Evolutionary conservation across 768 basidiomycete genomes (phyloP).

Genomic region (Termitomyces sp.): DNA sequence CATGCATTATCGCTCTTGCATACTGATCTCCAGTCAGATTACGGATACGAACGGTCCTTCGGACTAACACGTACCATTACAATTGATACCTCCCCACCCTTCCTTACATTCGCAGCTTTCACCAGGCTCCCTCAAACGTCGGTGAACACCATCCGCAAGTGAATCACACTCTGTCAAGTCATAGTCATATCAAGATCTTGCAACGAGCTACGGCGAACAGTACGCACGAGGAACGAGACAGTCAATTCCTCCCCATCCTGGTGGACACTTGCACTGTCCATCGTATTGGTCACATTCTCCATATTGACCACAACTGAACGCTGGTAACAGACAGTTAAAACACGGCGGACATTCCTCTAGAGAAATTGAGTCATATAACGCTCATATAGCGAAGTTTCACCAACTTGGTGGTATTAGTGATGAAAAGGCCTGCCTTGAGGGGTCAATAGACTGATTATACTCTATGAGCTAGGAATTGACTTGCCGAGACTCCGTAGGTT

Average conservation of each 20-base stretch:
- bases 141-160: constrained; percentile 82
- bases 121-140: constrained; percentile 73
- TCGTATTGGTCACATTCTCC: constrained; percentile 88
- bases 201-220: not conserved
- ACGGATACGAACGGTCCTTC: no score
- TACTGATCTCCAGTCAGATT: not conserved
- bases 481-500: constrained; percentile 14
- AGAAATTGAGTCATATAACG: not conserved
- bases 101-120: constrained; percentile 85
- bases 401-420: constrained; percentile 19
- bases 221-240: constrained; percentile 86
- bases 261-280: constrained; percentile 94
- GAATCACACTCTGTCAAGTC: constrained; percentile 80
- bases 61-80: constrained; percentile 67
- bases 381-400: not conserved
- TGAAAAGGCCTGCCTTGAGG: constrained; percentile 12
- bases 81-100: constrained; percentile 95
- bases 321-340: constrained; percentile 94
- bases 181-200: constrained; percentile 5
- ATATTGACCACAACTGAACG: constrained; percentile 89
- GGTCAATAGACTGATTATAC: constrained; percentile 1
- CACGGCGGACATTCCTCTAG: constrained; percentile 75
- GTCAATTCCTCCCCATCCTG: constrained; percentile 97
- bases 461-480: not conserved
- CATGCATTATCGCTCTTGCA: constrained; percentile 9